A percentile compares a stretch with the other conserved stretches of the same genome.
phyloP scores from a whole-genome alignment of 805 yeast species.

The Schwanniomyces sp. region DNA sequence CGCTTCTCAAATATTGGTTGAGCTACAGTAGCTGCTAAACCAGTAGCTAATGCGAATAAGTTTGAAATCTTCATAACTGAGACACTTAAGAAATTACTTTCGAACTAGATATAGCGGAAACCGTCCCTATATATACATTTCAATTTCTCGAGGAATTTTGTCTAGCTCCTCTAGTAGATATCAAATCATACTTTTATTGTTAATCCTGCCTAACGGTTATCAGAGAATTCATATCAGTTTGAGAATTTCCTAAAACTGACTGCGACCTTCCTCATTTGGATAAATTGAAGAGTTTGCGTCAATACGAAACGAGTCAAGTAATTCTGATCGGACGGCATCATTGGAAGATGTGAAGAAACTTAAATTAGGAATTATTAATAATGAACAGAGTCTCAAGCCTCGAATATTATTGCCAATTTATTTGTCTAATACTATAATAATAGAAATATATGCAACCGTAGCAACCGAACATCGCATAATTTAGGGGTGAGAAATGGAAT shows the following conservation, averaged over 20 bases:
- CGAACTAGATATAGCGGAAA: neutral
- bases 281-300: neutral
- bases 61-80: conserved; percentile 18
- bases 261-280: neutral
- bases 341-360: neutral
- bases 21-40: conserved; percentile 10
- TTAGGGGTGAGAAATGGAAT: too few species aligned
- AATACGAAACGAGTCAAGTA: neutral
- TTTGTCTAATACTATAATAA: neutral
- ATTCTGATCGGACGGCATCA: neutral
- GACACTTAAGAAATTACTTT: neutral
- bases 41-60: conserved; percentile 8
- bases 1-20: conserved; percentile 15
- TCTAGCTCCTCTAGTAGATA: neutral
- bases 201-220: neutral
- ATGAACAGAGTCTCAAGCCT: neutral
- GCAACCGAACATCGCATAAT: neutral
- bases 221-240: neutral
- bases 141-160: neutral
- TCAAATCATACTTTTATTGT: neutral
- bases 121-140: neutral
- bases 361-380: neutral
- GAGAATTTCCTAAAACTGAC: neutral
- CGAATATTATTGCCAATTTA: neutral
- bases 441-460: neutral